Base-by-base conservation (phyloP, 2,329 filamentous ascomycete genomes). In the Verticillium longisporum region DNA sequence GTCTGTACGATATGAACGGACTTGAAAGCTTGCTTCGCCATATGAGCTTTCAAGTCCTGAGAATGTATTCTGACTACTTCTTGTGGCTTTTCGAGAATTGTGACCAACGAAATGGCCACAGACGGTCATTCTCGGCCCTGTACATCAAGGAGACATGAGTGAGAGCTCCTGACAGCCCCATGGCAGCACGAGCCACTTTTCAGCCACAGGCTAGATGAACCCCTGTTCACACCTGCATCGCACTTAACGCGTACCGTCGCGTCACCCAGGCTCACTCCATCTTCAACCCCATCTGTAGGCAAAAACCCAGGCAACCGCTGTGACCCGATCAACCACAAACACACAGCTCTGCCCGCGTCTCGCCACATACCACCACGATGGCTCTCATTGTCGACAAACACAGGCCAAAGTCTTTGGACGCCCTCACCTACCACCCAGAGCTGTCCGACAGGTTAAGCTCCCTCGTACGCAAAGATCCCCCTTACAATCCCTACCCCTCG, bases 361-460 rank as follows among this genome's bases (percentile, higher is more conserved):
- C 32, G 18, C 26, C 41, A 58, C 33, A 62, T 64, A 57, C 64
- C 64, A 62, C 3, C 63, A 65, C 60, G 74, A 89, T 89, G 85
- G 85, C 86, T 57, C 83, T 90, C 64, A 88, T 89, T 66, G 87
- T 90, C 62, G 87, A 89, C 71, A 90, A 89, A 68, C 86, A 89
- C 70, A 80, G 87, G 32, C 91, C 91, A 5, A 84, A 89, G 65
- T 90, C 88, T 36, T 83, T 95, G 1, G 90, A 94, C 63, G 78
- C 83, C 61, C 83, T 97, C 63, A 91, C 90, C 68, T 99, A 98
- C 71, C 95, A 99, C 68, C 77, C 86, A 60, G 92, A 96, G 65
- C 85, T 99, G 55, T 97, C 95, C 11, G 88, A 92, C 32, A 87
- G 94, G 62, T 83, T 99, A 56, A 87, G 88, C 68, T 92, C 95